Evolutionary conservation across 2,329 filamentous ascomycete species (phyloP).

Genomic region (Sporothrix brunneoviolacea): DNA sequence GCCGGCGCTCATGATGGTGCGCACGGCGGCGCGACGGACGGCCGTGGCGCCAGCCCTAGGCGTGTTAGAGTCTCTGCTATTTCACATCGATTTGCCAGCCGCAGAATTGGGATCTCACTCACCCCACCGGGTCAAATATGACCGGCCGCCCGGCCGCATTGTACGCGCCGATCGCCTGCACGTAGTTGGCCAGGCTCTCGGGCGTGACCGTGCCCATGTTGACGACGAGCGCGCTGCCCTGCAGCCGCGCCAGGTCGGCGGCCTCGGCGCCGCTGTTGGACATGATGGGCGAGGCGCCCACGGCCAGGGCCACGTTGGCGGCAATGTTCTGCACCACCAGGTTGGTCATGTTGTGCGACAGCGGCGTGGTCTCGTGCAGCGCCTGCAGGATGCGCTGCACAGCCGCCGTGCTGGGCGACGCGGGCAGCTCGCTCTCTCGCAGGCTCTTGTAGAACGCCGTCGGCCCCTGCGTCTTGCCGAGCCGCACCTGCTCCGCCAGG

Average conservation of each 20-base stretch:
- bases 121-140: constrained; percentile 84
- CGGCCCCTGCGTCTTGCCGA: constrained; percentile 6
- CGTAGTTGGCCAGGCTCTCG: constrained; percentile 64
- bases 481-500: constrained; percentile 50
- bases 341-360: constrained; percentile 97
- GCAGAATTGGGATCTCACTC: constrained; percentile 22
- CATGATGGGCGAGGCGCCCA: constrained; percentile 92
- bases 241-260: constrained; percentile 64
- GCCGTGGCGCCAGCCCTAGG: constrained; percentile 73
- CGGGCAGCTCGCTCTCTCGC: neutral
- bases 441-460: constrained; percentile 9
- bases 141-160: constrained; percentile 70
- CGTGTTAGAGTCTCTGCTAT: too few relatives aligned
- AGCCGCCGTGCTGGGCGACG: constrained; percentile 3
- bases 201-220: constrained; percentile 92
- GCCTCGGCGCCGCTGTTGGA: constrained; percentile 81
- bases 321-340: constrained; percentile 92
- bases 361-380: constrained; percentile 58
- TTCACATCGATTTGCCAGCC: neutral
- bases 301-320: constrained; percentile 77
- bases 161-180: constrained; percentile 71
- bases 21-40: constrained; percentile 64
- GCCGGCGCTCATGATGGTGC: constrained; percentile 62
- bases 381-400: constrained; percentile 45
- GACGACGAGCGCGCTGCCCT: constrained; percentile 70